Evolutionary conservation across 1,139 yeast genomes (phyloP), one percentile per base, ranked within the genome.

Genomic region (Kodamaea ohmeri): DNA sequence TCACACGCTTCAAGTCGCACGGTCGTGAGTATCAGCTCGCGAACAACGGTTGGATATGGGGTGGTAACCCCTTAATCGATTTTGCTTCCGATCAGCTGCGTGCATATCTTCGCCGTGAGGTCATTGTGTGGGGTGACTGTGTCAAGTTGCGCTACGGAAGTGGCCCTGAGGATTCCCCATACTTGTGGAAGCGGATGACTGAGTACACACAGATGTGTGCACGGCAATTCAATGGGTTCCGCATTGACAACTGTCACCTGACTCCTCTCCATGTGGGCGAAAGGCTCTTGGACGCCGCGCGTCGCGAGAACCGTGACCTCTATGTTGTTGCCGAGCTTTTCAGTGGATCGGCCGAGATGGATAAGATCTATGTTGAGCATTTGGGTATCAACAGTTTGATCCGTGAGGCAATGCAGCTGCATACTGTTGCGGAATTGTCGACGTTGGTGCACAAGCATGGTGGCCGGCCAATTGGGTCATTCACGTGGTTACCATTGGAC

Each of bases 21-120:
- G 90, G 88, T 3, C 69, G 73, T 34, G 62, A 70, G 1, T 80
- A 79, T 66, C 87, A 90, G 1, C 66, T 92, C 44, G 97, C 96
- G 4, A 92, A 92, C 56, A 92, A 92, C 55, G 98, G 98, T 32
- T 92, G 97, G 97, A 89, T 92, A 40, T 92, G 98, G 98, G 92
- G 89, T 38, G 97, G 96, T 11, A 83, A 90, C 50, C 97, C 97
- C 2, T 63, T 90, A 43, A 83, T 88, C 5, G 97, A 92, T 59
- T 92, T 90, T 71, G 98, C 97, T 0, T 85, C 96, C 1, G 63
- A 71, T 24, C 51, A 80, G 41, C 80, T 95, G 8, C 83, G 78
- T 52, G 92, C 95, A 2, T 92, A 92, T 55, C 64, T 92, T 39
- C 73, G 95, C 41, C 78, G 98, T 58, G 96, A 92, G 59, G 96